A percentile compares a stretch with the other conserved stretches of the same genome.
Evolutionary conservation across 2,329 filamentous ascomycete genomes (phyloP).

Genomic region (Trichoderma endophyticum): DNA sequence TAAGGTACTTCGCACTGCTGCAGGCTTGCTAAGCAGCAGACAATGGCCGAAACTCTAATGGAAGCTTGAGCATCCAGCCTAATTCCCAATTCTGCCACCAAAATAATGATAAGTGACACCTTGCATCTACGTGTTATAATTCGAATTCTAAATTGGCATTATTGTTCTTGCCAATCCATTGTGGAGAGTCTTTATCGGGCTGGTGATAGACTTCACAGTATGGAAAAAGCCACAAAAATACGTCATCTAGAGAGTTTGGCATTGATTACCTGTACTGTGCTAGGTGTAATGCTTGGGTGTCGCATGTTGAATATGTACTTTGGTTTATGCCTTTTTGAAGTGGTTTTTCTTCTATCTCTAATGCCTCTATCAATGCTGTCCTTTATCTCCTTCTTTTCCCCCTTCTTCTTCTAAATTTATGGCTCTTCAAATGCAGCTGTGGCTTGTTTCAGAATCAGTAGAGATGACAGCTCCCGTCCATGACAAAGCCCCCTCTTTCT

Average conservation of each 20-base stretch:
- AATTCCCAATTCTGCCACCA: background rate
- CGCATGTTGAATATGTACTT: background rate
- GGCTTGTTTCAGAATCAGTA: background rate
- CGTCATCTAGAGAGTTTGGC: background rate
- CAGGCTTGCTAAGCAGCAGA: background rate
- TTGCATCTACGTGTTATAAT: background rate
- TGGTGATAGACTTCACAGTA: background rate
- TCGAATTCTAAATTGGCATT: background rate
- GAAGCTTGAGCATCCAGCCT: background rate
- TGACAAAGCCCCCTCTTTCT: background rate
- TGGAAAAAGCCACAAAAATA: background rate
- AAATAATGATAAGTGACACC: background rate
- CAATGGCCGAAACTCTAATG: background rate
- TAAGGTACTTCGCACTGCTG: background rate
- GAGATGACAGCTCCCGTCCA: background rate
- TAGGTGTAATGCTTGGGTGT: background rate
- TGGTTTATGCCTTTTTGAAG: background rate
- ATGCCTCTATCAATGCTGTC: background rate
- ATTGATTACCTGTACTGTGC: background rate
- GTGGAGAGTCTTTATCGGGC: background rate
- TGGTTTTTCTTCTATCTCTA: background rate
- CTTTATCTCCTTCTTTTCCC: background rate
- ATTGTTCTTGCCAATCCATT: background rate
- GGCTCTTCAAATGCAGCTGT: background rate
- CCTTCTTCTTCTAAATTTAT: background rate